Evolutionary conservation across 2,329 filamentous ascomycete genomes (phyloP).

Genomic region (Drechslerella coelobrocha): DNA sequence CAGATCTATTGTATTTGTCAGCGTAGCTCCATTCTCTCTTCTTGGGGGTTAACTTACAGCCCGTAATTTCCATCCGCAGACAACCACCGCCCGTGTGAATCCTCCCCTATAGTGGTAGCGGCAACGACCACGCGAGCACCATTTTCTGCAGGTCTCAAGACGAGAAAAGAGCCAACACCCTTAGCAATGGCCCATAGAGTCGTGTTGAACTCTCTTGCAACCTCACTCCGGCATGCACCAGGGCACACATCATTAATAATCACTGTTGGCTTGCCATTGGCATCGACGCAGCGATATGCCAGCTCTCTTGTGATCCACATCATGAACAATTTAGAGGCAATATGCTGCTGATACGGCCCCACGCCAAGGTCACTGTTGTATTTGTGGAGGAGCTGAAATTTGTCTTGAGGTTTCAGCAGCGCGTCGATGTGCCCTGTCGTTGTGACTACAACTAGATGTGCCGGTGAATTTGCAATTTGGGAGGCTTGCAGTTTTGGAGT

Average conservation of each 20-base stretch:
- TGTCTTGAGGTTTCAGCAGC: slow-evolving; percentile 20
- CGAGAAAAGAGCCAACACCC: slow-evolving; percentile 12
- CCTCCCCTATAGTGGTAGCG: slow-evolving; percentile 11
- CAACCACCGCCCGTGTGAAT: slow-evolving; percentile 18
- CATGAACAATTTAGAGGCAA: slow-evolving; percentile 12
- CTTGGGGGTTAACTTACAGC: slow-evolving; percentile 16
- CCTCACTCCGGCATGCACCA: slow-evolving; percentile 17
- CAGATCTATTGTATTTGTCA: slow-evolving; percentile 23
- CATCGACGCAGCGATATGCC: slow-evolving; percentile 10
- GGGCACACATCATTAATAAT: slow-evolving; percentile 19
- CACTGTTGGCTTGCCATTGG: slow-evolving; percentile 12
- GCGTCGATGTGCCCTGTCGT: slow-evolving; percentile 16
- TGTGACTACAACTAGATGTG: slow-evolving; percentile 20
- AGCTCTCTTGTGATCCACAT: slow-evolving; percentile 21
- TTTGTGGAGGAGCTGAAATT: slow-evolving; percentile 19
- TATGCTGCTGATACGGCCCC: slow-evolving; percentile 13
- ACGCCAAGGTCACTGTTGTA: slow-evolving; percentile 16
- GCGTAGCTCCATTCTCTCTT: slow-evolving; percentile 16
- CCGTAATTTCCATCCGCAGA: slow-evolving; percentile 24
- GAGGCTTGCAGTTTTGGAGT: slow-evolving; percentile 18
- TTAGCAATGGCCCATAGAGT: slow-evolving; percentile 17
- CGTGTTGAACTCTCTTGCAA: slow-evolving; percentile 19
- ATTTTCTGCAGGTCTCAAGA: slow-evolving; percentile 17
- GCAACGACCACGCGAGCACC: slow-evolving; percentile 15
- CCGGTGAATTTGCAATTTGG: slow-evolving; percentile 14